A percentile compares a stretch with the other conserved stretches of the same genome.
Conservation (phyloP, 495 filamentous ascomycete genomes). For the Penicillium flavigenum region DNA sequence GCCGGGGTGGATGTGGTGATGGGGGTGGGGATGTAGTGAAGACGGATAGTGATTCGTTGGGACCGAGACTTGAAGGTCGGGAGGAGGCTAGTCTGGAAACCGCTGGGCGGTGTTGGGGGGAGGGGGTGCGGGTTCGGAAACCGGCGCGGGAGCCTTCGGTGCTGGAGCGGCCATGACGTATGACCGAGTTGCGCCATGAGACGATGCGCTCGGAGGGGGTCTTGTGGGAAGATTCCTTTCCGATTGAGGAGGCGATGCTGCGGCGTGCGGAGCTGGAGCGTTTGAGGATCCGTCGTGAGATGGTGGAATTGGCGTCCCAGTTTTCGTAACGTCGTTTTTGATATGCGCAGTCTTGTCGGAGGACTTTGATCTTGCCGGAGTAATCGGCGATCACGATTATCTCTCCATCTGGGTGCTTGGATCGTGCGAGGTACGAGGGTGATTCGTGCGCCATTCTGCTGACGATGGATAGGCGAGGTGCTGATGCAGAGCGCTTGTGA, state of each 20-base stretch:
- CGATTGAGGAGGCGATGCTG: conserved; percentile 49
- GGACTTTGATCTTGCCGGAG: conserved; percentile 84
- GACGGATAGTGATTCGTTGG: conserved; percentile 33
- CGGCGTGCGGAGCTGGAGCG: conserved; percentile 64
- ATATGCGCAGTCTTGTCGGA: conserved; percentile 88
- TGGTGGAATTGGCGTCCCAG: conserved; percentile 63
- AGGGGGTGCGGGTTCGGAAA: conserved; percentile 50
- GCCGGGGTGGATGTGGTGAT: conserved; percentile 35
- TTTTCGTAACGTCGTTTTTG: conserved; percentile 54
- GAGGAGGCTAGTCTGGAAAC: conserved; percentile 23
- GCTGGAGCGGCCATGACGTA: conserved; percentile 56
- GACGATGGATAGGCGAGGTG: conserved; percentile 41
- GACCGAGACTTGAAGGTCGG: conserved; percentile 26
- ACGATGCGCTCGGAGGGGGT: conserved; percentile 81
- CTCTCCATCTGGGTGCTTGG: conserved; percentile 76
- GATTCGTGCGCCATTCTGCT: conserved; percentile 58
- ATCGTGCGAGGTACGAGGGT: conserved; percentile 70
- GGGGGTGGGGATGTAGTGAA: conserved; percentile 38
- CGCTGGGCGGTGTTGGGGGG: conserved; percentile 43
- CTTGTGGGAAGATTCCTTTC: conserved; percentile 49
- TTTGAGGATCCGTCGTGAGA: conserved; percentile 72
- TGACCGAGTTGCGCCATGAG: conserved; percentile 79
- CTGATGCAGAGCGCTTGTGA: conserved; percentile 22
- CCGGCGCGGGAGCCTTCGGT: conserved; percentile 49
- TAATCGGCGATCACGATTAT: conserved; percentile 93